These are phyloP conservation scores for Nakazawaea molendinolei DNA, from an alignment of 805 yeast genomes.

Conservation along the genomic window DNA sequence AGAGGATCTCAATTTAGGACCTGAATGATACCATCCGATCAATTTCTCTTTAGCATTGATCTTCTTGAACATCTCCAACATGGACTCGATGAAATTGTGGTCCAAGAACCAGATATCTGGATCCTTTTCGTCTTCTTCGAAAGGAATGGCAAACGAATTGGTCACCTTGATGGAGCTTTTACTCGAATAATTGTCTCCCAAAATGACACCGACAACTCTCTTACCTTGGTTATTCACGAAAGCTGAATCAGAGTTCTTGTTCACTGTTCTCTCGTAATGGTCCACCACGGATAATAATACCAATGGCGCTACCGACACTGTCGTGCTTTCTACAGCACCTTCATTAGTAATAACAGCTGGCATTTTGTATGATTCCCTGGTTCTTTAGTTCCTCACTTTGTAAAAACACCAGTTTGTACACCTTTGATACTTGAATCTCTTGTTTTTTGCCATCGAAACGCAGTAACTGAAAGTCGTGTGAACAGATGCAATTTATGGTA, in stretches of 20 bases:
- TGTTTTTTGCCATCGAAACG: too few relatives aligned
- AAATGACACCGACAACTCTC: constrained; percentile 88
- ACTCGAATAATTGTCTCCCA: constrained; percentile 66
- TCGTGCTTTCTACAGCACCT: constrained; percentile 34
- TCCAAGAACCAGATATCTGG: constrained; percentile 94
- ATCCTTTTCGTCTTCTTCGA: constrained; percentile 92
- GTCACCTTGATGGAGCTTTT: constrained; percentile 58
- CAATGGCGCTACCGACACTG: constrained; percentile 91
- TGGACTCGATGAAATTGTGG: constrained; percentile 90
- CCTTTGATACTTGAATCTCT: too few relatives aligned
- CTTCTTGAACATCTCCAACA: constrained; percentile 97
- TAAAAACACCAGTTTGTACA: too few relatives aligned
- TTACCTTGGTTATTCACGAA: constrained; percentile 43
- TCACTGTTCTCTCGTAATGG: constrained; percentile 85
- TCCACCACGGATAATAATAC: constrained; percentile 92
- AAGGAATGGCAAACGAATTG: constrained; percentile 94
- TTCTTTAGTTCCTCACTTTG: too few relatives aligned
- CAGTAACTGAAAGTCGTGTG: too few relatives aligned
- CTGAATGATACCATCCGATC: constrained; percentile 99
- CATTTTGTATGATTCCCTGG: too few relatives aligned
- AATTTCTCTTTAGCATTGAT: constrained; percentile 94
- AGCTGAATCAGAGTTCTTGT: constrained; percentile 22
- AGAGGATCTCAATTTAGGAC: constrained; percentile 83
- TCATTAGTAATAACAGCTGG: constrained; percentile 28
- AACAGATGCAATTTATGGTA: too few relatives aligned